Evolutionary conservation across 1,284 basidiomycete species (phyloP), one percentile per base, ranked within the genome.

Genomic region (Phellopilus nigrolimitatus): DNA sequence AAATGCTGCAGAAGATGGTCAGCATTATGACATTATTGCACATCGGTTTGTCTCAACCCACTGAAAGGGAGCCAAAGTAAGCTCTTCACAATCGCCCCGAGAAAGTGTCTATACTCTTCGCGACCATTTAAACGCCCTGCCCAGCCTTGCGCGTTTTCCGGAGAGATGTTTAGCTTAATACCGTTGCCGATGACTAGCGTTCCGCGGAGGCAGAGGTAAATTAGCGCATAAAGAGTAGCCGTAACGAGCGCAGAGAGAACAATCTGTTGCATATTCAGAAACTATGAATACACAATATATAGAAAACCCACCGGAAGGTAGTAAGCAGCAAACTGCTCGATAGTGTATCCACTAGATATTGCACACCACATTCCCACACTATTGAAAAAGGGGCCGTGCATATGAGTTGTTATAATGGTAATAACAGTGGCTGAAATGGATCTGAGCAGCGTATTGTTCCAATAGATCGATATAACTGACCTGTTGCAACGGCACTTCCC

Each of bases 51-150:
- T 40, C 15, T 30, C 3, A 50, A 59, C 75, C 65, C 53, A 84
- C 83, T 78, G 43, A 80, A 63, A 21, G 17, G 75, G 53, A 58
- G 85, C 85, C 82, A 88, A 39, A 87, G 66, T 79, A 87, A 81
- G 56, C 76, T 80, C 52, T 72, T 71, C 24, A 81, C 74, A 47
- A 88, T 72, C 17, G 73, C 70, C 33, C 69, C 69, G 24, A 87
- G 70, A 60, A 86, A 85, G 19, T 68, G 72, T 51, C 76, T 73
- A 60, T 85, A 85, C 49, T 75, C 71, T 49, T 74, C 72, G 4
- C 61, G 60, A 34, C 57, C 56, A 57, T 66, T 53, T 66, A 61
- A 30, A 62, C 65, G 31, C 64, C 68, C 73, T 74, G 49, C 76
- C 53, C 53, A 55, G n/a, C 49, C 43, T 7, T 47, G 44, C 19